Base-by-base conservation (phyloP, 2,329 filamentous ascomycete genomes). In the Allantophomopsis lycopodina region DNA sequence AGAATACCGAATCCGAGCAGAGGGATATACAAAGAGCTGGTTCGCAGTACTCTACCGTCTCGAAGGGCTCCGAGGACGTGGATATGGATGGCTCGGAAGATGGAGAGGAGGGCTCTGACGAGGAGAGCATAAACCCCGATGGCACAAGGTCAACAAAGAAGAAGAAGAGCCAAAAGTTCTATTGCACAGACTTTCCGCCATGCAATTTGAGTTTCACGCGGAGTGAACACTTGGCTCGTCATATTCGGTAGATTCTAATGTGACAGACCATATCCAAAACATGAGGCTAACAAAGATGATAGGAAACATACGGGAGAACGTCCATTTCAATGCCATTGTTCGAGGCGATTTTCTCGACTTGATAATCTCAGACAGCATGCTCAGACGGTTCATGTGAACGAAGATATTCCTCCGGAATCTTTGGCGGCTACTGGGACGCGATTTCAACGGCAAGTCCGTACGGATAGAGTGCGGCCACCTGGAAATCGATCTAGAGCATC, bases 261-360 rank as follows among this genome's bases (percentile, higher is more conserved):
- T 41, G 45, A 38, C 23, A 7, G 16, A 18, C 40, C 44, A 54
- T 28, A 28, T 62, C 60, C 46, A 42, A 33, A 8, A 32, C 7
- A 32, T 40, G 37, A 44, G 42, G 44, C 50, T 56, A 46, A 57
- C 47, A 39, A 48, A n/a, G n/a, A 37, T 36, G 13, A 2, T 46
- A 91, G 87, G 52, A 96, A 96, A 73, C 91, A 98, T 55, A 98
- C 91, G 1, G 91, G 91, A 39, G 91, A 98, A 64, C 79, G 91
- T 20, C 91, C 91, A 0, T 98, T 96, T 53, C 83, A 93, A 60
- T 98, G 91, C 50, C 91, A 96, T 59, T 98, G 91, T 60, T 85
- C 82, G 2, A 76, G 91, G 38, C 76, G 87, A 40, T 98, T 98
- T 58, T 96, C 91, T 8, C 76, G 89, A 37, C 72, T 96, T 35